Evolutionary conservation across 768 basidiomycete species (phyloP), one percentile per base, ranked within the genome.

Genomic region (Tubosaeta brunneosetosa): DNA sequence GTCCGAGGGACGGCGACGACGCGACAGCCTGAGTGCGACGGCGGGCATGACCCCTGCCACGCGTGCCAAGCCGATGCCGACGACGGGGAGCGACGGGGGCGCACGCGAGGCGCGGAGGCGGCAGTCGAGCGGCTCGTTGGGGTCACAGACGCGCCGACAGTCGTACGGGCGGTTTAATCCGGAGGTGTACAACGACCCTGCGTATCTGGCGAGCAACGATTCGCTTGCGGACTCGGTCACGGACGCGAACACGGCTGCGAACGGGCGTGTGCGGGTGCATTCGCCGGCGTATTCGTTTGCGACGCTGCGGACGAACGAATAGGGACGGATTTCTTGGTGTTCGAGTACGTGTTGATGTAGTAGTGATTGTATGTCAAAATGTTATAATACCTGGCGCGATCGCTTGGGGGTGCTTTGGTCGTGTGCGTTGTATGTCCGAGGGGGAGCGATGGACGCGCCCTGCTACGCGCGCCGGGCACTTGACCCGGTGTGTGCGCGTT

Each of bases 31-130:
- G 6, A 50, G 63, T 12, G 51, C 55, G 7, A 56, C 36, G 27
- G 66, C 66, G 1, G 66, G 66, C 14, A 61, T 66, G 61, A 66
- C 66, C 2, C 61, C 68, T 14, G 55, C 41, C 2, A 34, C 52
- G 1, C 55, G 50, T 17, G 5, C 46, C 10, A 55, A 37, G n/a
- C 58, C 66, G 3, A 32, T 67, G 4, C 51, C 47, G 14, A 44
- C 55, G 14, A 37, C 52, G 7, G 51, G 50, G 10, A 59, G 62
- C 1, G 44, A 48, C n/a, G 44, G 56, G 19, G 50, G 55, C 3
- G 12, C 38, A 8, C 34, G 48, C 26, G 52, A 52, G 14, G 16
- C 55, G 19, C 54, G 50, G 12, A 64, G 58, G 40, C 51, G 52
- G 19, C 63, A 56, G 26, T 70, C 66, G n/a, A 70, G 25, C 13